Base-by-base conservation (phyloP, 2,329 filamentous ascomycete genomes). In the Aureobasidium sp. region DNA sequence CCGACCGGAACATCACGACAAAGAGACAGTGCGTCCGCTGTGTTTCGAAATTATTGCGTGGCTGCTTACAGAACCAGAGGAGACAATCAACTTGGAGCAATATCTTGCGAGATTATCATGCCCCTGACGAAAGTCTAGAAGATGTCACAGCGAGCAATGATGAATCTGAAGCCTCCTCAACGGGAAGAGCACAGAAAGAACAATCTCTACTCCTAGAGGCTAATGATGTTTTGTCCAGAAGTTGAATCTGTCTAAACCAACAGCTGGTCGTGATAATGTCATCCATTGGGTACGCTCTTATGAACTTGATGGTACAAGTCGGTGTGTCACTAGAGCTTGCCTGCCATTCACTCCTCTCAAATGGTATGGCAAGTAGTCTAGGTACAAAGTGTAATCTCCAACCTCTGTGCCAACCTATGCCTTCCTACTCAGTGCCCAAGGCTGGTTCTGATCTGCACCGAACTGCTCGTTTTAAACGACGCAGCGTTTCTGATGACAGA, bases 401-500 rank as follows among this genome's bases (percentile, higher is more conserved):
- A n/a, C n/a, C n/a, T n/a, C n/a, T n/a, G n/a, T n/a, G n/a, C n/a
- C n/a, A n/a, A n/a, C n/a, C 12, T 16, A 6, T 17, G 27, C 11
- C 16, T 11, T 11, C 11, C 4, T 21, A 16, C 27, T 45, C 17
- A 34, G 40, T 44, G 11, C 34, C 16, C 7, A 5, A 8, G n/a
- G 17, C n/a, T 27, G 44, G 7, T 1, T 16, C n/a, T 1, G 6
- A 22, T n/a, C 24, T 17, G 12, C 17, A 34, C 21, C 24, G 17
- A 6, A 64, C 56, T 12, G 62, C 62, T 25, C 55, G 58, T n/a
- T 56, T 47, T 38, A 66, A 44, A 54, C 61, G 60, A 16, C 51
- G 32, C 6, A 65, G 55, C 6, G 60, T 67, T 19, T 58, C 57
- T 3, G 53, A 53, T 5, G 62, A 62, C 56, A 69, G 39, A 10